Base-by-base conservation (phyloP, 1,284 basidiomycete species). In the Lentinula novae-zelandiae region DNA sequence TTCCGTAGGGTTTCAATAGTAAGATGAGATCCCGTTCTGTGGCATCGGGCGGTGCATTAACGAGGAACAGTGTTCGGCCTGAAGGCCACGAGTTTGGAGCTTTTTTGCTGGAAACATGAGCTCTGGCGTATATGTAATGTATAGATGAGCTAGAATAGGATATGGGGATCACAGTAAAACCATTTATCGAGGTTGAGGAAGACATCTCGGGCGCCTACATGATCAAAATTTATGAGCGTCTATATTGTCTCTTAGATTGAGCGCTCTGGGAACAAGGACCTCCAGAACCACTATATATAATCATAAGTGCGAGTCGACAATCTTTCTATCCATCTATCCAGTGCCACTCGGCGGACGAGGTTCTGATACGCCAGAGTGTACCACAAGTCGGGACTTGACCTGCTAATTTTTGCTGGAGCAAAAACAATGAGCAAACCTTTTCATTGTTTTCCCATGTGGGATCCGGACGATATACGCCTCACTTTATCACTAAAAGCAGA, bases 11-110 rank as follows among this genome's bases (percentile, higher is more conserved):
- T 67, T 87, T 87, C 78, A 95, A 94, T 20, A 95, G 77, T 1
- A 84, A 73, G 2, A 84, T 76, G 1, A 95, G 73, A 69, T 93
- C 90, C 53, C 89, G 80, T 66, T 91, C 89, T 0, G 90, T 91
- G 3, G 91, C 85, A 71, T 95, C 93, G 56, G 91, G 86, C 1
- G 94, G 93, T 3, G 95, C 74, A 68, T 96, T 95, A 61, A 90
- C 90, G 8, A 95, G 76, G 69, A 96, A 96, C 12, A 95, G 76
- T 0, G 93, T 95, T 54, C 93, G 82, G 15, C 82, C 88, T 46
- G 83, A 77, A 0, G 89, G 91, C 48, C 87, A 75, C 10, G 67
- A 68, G 15, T 69, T 58, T 58, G 68, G 65, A 6, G 65, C 62
- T 13, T 78, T 78, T 68, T 81, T 83, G 13, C 81, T 77, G 4